These are phyloP conservation scores for Amanita muscaria DNA, from an alignment of 768 basidiomycete genomes.

Conservation along the genomic window DNA sequence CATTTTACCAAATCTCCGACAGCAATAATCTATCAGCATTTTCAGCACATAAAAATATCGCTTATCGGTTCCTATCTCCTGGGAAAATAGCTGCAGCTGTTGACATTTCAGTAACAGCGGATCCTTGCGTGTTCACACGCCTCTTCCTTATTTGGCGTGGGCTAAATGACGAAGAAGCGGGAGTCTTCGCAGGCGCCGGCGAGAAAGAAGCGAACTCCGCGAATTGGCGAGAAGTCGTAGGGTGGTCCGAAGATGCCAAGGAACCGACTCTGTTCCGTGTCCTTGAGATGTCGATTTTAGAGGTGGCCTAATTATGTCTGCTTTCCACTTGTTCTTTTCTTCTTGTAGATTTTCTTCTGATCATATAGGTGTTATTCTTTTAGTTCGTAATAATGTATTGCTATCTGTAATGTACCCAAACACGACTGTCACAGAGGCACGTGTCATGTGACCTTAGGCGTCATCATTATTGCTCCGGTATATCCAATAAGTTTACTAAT, in stretches of 20 bases:
- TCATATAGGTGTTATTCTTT: conserved; percentile 5
- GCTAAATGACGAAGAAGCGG: conserved; percentile 70
- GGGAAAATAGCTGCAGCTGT: conserved; percentile 76
- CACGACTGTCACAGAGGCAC: conserved; percentile 5
- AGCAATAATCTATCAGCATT: conserved; percentile 76
- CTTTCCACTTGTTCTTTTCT: neutral
- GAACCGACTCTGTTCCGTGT: conserved; percentile 68
- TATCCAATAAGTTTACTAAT: conserved; percentile 20
- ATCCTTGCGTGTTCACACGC: conserved; percentile 75
- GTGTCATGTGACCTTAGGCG: conserved; percentile 7
- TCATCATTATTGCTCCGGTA: neutral
- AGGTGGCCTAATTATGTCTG: conserved; percentile 37
- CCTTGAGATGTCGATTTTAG: conserved; percentile 70
- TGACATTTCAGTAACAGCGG: conserved; percentile 75
- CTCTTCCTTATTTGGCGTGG: conserved; percentile 85
- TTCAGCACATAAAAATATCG: conserved; percentile 74
- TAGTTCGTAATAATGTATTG: neutral
- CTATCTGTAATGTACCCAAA: neutral
- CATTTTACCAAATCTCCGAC: conserved; percentile 2
- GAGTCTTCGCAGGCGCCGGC: conserved; percentile 65
- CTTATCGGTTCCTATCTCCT: conserved; percentile 81
- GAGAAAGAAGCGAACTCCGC: conserved; percentile 78
- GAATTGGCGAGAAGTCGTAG: conserved; percentile 76
- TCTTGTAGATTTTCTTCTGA: neutral
- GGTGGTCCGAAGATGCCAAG: conserved; percentile 76